Conservation (phyloP, 108 stramenopile genomes). For the Skeletonema menzelii region DNA sequence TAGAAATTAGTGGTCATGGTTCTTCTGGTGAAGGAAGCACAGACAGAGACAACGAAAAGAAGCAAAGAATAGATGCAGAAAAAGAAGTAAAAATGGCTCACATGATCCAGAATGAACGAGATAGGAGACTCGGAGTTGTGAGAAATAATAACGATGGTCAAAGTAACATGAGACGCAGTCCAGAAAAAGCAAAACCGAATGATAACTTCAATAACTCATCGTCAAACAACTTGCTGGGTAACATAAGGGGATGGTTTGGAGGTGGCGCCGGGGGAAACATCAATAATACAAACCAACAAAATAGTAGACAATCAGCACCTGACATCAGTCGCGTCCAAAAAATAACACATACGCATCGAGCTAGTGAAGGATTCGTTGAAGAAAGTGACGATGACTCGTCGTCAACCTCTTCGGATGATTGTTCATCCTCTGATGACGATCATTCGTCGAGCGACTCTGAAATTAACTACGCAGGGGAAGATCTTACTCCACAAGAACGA, state of each 20-base stretch:
- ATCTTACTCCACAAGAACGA: slow-evolving; percentile 23
- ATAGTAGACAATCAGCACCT: background rate
- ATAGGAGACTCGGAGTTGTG: slow-evolving; percentile 34
- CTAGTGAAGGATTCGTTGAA: background rate
- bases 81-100: slow-evolving; percentile 14
- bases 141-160: background rate
- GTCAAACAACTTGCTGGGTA: slow-evolving; percentile 16
- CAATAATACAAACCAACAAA: background rate
- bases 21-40: background rate
- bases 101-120: slow-evolving; percentile 35
- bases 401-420: slow-evolving; percentile 13
- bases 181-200: background rate
- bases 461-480: background rate
- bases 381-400: slow-evolving; percentile 10
- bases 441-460: slow-evolving; percentile 3
- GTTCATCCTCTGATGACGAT: slow-evolving; percentile 8
- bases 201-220: background rate
- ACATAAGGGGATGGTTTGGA: slow-evolving; percentile 44
- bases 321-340: background rate
- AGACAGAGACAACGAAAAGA: background rate
- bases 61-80: background rate
- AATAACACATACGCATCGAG: background rate
- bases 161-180: background rate
- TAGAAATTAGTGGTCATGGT: background rate
- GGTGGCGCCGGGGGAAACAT: slow-evolving; percentile 1